Evolutionary conservation across 495 filamentous ascomycete species (phyloP).

Genomic region (Penicillium lividum): DNA sequence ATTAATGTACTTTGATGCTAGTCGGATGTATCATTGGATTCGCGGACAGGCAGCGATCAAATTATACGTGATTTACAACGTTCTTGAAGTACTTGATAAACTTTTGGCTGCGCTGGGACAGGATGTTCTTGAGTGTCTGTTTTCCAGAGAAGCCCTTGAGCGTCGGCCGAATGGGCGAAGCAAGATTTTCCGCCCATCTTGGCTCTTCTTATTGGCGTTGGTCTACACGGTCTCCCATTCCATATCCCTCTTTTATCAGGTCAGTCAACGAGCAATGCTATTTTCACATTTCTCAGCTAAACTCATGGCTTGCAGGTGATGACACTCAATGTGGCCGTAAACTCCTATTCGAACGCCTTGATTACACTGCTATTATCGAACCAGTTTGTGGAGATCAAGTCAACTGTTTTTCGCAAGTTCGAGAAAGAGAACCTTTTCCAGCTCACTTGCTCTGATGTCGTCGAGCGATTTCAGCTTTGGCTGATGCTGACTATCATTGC

Average conservation of each 20-base stretch:
- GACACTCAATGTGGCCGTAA: slow-evolving; percentile 95
- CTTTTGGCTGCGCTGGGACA: slow-evolving; percentile 89
- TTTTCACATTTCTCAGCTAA: not conserved
- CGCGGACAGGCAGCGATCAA: slow-evolving; percentile 96
- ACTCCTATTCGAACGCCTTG: slow-evolving; percentile 96
- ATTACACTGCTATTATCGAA: slow-evolving; percentile 89
- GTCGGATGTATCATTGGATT: slow-evolving; percentile 97
- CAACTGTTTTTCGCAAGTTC: slow-evolving; percentile 94
- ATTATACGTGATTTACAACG: slow-evolving; percentile 97
- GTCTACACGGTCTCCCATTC: slow-evolving; percentile 87
- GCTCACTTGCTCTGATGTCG: slow-evolving; percentile 91
- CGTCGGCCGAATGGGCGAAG: slow-evolving; percentile 84
- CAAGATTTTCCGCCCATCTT: slow-evolving; percentile 87
- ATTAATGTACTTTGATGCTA: slow-evolving; percentile 91
- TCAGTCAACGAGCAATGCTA: not conserved
- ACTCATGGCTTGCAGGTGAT: slow-evolving; percentile 56
- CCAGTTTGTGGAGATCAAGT: slow-evolving; percentile 98
- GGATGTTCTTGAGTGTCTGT: slow-evolving; percentile 93
- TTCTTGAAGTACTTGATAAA: slow-evolving; percentile 85
- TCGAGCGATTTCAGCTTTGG: slow-evolving; percentile 97
- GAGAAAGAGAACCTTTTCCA: slow-evolving; percentile 98
- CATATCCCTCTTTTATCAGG: slow-evolving; percentile 84
- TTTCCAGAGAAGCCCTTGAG: slow-evolving; percentile 88
- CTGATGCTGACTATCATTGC: slow-evolving; percentile 95
- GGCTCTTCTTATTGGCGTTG: slow-evolving; percentile 85